phyloP scores from a whole-genome alignment of 306 rosid species.

The Ormosia emarginata region DNA sequence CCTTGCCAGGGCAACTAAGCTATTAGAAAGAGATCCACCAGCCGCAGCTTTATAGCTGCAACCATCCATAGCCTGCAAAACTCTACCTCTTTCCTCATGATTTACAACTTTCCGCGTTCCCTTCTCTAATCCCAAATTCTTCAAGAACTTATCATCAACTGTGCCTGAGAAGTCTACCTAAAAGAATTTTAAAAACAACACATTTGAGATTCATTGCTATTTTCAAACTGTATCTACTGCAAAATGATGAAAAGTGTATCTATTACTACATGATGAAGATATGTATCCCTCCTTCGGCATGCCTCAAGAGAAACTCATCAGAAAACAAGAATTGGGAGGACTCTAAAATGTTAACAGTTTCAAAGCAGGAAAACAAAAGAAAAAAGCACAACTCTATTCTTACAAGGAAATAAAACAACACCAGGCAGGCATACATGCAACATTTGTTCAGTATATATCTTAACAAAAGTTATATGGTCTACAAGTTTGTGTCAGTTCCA shows the following conservation, averaged over 20 bases:
- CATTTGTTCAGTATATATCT: not conserved
- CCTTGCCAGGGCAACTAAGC: constrained; percentile 88
- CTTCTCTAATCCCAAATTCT: constrained; percentile 78
- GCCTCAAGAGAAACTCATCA: not conserved
- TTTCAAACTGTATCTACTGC: not conserved
- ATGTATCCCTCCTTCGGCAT: not conserved
- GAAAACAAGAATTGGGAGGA: not conserved
- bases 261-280: not conserved
- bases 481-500: not conserved
- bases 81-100: constrained; percentile 95
- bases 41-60: constrained; percentile 97
- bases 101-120: constrained; percentile 80
- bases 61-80: constrained; percentile 95
- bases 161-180: constrained; percentile 94
- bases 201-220: not conserved
- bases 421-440: not conserved
- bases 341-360: not conserved
- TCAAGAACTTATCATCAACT: constrained; percentile 73
- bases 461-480: not conserved
- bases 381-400: not conserved
- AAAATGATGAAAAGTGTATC: not conserved
- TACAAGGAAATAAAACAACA: not conserved
- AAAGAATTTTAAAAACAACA: not conserved
- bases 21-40: constrained; percentile 96
- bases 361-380: not conserved